These are phyloP conservation scores for Cytospora chrysosperma DNA, from an alignment of 2,329 filamentous ascomycete species.

Conservation along the genomic window DNA sequence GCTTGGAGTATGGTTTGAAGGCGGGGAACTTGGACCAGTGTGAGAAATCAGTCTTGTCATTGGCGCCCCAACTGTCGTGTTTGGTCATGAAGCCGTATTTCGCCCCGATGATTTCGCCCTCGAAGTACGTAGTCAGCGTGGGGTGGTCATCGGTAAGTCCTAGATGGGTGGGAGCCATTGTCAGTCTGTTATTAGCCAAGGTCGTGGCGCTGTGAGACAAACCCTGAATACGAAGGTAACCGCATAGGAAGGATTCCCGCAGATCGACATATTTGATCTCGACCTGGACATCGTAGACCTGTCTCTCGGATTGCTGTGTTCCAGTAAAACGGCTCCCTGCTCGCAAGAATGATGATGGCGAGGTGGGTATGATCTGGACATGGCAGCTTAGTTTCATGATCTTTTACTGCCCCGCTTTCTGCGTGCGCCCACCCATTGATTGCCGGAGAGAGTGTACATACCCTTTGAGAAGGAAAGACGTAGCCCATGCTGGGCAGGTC, in stretches of 20 bases:
- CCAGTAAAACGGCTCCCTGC: constrained; percentile 86
- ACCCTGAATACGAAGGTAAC: constrained; percentile 96
- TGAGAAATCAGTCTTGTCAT: constrained; percentile 83
- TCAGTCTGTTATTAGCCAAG: neutral
- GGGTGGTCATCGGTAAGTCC: constrained; percentile 93
- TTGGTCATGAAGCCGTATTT: constrained; percentile 94
- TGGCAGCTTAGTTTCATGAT: neutral
- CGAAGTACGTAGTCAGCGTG: constrained; percentile 96
- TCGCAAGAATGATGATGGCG: constrained; percentile 83
- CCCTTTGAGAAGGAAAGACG: constrained; percentile 55
- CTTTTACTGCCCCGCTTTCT: neutral
- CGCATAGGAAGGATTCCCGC: constrained; percentile 89
- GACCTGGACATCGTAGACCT: constrained; percentile 93
- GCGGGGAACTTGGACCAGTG: constrained; percentile 92
- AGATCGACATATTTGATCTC: constrained; percentile 97
- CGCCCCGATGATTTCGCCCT: constrained; percentile 94
- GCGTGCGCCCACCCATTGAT: neutral
- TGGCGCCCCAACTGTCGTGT: constrained; percentile 88
- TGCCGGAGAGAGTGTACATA: constrained; percentile 37
- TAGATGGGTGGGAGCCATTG: constrained; percentile 39
- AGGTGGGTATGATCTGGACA: constrained; percentile 68
- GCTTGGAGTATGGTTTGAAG: constrained; percentile 71
- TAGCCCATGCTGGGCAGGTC: constrained; percentile 49
- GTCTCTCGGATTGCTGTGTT: constrained; percentile 88
- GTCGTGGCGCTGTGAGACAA: constrained; percentile 28